These are phyloP conservation scores for Diphasiastrum complanatum DNA, from an alignment of 83 land plant genomes.

Conservation along the genomic window DNA sequence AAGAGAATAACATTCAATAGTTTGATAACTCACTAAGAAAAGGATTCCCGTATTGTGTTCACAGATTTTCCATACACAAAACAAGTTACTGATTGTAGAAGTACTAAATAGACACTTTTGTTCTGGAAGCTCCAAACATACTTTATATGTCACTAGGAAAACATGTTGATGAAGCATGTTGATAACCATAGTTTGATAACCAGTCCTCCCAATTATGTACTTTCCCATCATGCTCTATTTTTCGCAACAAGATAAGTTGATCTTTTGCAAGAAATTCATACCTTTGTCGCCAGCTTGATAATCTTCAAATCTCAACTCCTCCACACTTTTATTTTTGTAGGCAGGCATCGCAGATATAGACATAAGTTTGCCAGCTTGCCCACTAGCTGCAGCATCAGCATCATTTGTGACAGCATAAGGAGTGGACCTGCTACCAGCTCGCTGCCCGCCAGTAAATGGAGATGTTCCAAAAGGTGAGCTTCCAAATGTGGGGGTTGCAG, in stretches of 20 bases:
- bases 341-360: slow-evolving; percentile 42
- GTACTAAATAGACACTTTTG: too few relatives aligned
- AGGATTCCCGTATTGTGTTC: too few relatives aligned
- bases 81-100: too few relatives aligned
- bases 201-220: too few relatives aligned
- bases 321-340: slow-evolving; percentile 28
- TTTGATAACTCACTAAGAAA: too few relatives aligned
- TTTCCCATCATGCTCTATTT: too few relatives aligned
- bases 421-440: slow-evolving; percentile 32
- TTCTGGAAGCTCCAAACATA: too few relatives aligned
- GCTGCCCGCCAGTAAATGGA: slow-evolving; percentile 29
- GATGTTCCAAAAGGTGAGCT: slow-evolving; percentile 24
- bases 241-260: background rate
- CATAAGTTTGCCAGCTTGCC: slow-evolving; percentile 28
- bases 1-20: too few relatives aligned
- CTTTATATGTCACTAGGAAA: too few relatives aligned
- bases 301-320: slow-evolving; percentile 43
- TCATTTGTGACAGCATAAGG: slow-evolving; percentile 31
- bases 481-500: slow-evolving; percentile 21
- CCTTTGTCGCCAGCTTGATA: slow-evolving; percentile 43
- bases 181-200: too few relatives aligned
- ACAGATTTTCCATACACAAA: too few relatives aligned
- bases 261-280: background rate
- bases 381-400: slow-evolving; percentile 22
- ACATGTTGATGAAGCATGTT: too few relatives aligned